Evolutionary conservation across 1,284 basidiomycete genomes (phyloP).

Genomic region (Apiotrichum akiyoshidainum): DNA sequence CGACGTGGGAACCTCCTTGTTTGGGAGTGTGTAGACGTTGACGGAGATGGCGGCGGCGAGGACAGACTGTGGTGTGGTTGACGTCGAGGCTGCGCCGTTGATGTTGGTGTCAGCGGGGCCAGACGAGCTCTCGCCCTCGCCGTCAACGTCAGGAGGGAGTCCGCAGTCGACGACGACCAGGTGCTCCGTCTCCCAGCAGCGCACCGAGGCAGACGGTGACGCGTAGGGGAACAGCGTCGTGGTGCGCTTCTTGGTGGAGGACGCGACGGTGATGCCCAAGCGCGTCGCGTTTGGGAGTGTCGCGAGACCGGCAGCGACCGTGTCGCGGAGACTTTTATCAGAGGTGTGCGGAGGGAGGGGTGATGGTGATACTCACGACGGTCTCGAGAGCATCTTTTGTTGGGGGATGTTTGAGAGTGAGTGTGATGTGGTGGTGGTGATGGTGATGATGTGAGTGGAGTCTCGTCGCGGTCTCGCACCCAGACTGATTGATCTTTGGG

Average conservation of each 20-base stretch:
- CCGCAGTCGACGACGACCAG: slow-evolving; percentile 68
- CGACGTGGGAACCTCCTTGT: slow-evolving; percentile 51
- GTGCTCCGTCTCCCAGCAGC: slow-evolving; percentile 55
- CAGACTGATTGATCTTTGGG: too few relatives aligned
- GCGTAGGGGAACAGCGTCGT: slow-evolving; percentile 71
- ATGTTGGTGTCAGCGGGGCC: background rate
- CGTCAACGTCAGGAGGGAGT: background rate
- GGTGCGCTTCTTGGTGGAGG: slow-evolving; percentile 65
- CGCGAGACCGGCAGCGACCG: slow-evolving; percentile 60
- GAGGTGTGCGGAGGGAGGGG: background rate
- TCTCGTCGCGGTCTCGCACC: too few relatives aligned
- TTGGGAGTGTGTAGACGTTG: slow-evolving; percentile 64
- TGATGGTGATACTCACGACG: background rate
- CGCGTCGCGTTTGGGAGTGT: slow-evolving; percentile 54
- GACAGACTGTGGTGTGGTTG: slow-evolving; percentile 8
- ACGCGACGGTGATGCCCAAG: slow-evolving; percentile 70
- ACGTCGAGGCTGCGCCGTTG: background rate
- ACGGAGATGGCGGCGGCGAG: slow-evolving; percentile 79
- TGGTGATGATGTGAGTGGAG: background rate
- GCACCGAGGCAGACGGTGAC: slow-evolving; percentile 48
- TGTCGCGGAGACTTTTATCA: slow-evolving; percentile 59
- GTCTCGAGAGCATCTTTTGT: background rate
- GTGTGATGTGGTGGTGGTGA: background rate
- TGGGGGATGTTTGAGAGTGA: background rate
- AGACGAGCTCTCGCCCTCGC: background rate